Percentiles rank a stretch among this genome's conserved stretches.
These are phyloP conservation scores for Picea abies DNA, from an alignment of 83 land plant genomes.

Conservation along the genomic window DNA sequence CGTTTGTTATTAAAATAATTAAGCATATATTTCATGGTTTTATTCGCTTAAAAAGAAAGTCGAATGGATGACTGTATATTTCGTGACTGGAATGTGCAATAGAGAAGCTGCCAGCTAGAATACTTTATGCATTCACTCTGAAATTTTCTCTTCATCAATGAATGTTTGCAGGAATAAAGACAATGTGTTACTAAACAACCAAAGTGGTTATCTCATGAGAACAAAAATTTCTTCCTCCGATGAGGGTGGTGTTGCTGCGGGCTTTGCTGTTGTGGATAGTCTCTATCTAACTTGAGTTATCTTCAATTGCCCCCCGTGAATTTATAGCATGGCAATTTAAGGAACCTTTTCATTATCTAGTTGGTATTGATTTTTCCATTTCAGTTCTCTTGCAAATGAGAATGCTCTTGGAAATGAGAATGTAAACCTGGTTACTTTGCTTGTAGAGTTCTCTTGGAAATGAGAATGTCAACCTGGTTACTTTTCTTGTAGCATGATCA, in stretches of 20 bases:
- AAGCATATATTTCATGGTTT: neutral
- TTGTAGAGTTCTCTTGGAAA: too few relatives aligned
- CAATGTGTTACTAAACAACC: conserved; percentile 75
- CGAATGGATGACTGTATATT: neutral
- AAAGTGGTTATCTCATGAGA: conserved; percentile 83
- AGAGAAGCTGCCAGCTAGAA: neutral
- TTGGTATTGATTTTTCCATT: too few relatives aligned
- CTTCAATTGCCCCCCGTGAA: too few relatives aligned
- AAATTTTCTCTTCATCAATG: neutral
- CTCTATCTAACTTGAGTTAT: conserved; percentile 59
- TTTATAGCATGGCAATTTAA: too few relatives aligned
- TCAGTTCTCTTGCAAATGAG: too few relatives aligned
- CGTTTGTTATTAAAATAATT: neutral
- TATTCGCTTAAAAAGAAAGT: neutral
- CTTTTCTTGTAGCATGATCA: too few relatives aligned
- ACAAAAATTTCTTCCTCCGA: conserved; percentile 87
- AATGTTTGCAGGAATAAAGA: conserved; percentile 63
- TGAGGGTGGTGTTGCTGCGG: conserved; percentile 99
- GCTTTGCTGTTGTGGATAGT: conserved; percentile 95
- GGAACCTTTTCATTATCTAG: too few relatives aligned
- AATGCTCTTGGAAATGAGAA: too few relatives aligned
- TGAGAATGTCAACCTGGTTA: too few relatives aligned
- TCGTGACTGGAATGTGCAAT: neutral
- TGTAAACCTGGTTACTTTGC: too few relatives aligned
- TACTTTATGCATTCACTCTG: neutral